phyloP scores from a whole-genome alignment of 305 asterid genomes.

The Fraxinus xanthoxyloides region DNA sequence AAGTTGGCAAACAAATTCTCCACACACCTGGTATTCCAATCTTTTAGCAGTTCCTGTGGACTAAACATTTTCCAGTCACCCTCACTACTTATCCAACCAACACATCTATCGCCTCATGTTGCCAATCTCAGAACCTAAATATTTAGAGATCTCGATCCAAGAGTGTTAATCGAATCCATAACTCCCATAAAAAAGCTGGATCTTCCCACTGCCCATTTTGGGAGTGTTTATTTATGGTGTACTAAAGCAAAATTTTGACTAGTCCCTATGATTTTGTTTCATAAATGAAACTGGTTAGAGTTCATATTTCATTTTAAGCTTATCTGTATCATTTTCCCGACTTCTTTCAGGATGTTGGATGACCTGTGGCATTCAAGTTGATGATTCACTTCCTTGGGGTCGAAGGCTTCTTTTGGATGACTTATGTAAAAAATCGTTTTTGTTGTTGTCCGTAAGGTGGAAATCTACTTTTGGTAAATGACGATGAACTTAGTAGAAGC shows the following conservation, averaged over 20 bases:
- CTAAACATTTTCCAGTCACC: background rate
- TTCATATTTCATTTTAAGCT: background rate
- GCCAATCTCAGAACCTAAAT: background rate
- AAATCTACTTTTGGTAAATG: background rate
- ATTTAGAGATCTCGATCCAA: background rate
- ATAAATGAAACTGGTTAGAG: background rate
- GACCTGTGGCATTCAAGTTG: background rate
- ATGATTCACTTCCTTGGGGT: constrained; percentile 1
- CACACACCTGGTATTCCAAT: background rate
- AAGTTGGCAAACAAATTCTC: background rate
- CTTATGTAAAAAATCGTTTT: constrained; percentile 1
- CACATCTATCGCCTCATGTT: background rate
- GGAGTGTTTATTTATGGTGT: background rate
- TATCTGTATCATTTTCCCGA: background rate
- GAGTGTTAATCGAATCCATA: background rate
- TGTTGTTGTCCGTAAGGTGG: constrained; percentile 14
- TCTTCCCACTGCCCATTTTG: background rate
- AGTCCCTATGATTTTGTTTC: background rate
- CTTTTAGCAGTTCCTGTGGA: background rate
- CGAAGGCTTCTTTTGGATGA: background rate
- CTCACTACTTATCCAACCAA: background rate
- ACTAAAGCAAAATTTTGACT: background rate
- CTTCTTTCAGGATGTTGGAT: constrained; percentile 19
- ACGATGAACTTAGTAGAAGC: background rate
- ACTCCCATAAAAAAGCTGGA: background rate